phyloP scores from a whole-genome alignment of 106 monocot species.

The Hemerocallis citrina region DNA sequence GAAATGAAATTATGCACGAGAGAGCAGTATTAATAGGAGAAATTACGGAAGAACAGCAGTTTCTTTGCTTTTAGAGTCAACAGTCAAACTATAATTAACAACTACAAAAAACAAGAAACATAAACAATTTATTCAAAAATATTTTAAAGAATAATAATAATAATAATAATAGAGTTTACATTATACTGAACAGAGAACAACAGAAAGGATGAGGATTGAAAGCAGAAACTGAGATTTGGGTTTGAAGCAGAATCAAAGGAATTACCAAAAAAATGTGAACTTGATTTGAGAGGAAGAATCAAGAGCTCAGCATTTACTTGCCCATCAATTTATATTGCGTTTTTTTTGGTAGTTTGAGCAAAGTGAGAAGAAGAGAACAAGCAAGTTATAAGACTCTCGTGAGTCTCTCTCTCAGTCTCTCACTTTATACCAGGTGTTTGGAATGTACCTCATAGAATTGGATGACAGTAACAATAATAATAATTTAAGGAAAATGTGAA shows the following conservation, averaged over 20 bases:
- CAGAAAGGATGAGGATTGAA: neutral
- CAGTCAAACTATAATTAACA: neutral
- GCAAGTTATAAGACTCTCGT: neutral
- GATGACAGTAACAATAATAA: no score
- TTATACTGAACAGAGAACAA: neutral
- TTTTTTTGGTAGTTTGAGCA: neutral
- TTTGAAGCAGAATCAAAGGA: conserved; percentile 3
- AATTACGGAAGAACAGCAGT: conserved; percentile 5
- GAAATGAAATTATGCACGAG: neutral
- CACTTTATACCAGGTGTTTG: neutral
- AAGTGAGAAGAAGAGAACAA: conserved; percentile 13
- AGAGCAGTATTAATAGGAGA: neutral
- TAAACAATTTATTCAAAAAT: no score
- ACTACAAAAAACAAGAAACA: neutral
- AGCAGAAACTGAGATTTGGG: neutral
- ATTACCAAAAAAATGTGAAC: conserved; percentile 7
- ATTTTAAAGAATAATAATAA: neutral
- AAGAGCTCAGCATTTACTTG: conserved; percentile 1
- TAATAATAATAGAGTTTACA: neutral
- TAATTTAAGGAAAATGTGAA: no score
- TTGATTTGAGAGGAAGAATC: neutral
- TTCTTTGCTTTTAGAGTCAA: conserved; percentile 3
- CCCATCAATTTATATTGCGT: neutral
- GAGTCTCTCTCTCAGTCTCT: conserved; percentile 3
- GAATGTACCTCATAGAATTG: neutral